Evolutionary conservation across 192 early-diverging fungal genomes (phyloP).

Genomic region (Lunasporangiospora selenospora): DNA sequence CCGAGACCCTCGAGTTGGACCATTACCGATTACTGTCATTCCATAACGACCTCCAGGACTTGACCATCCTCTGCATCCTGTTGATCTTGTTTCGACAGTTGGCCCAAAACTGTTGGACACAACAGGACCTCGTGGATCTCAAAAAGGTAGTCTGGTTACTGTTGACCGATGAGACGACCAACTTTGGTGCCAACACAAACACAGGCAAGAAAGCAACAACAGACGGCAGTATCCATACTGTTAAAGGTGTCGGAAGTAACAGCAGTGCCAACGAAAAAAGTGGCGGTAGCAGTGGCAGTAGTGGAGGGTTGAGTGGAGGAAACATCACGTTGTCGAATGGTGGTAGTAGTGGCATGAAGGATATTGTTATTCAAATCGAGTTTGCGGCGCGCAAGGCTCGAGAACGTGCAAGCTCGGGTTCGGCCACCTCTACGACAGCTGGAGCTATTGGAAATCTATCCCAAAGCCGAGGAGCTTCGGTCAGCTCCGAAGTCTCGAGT

Average conservation of each 20-base stretch:
- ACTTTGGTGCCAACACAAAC: slow-evolving; percentile 37
- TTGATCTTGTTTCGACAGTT: slow-evolving; percentile 49
- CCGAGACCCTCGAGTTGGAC: slow-evolving; percentile 50
- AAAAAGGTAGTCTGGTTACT: slow-evolving; percentile 44
- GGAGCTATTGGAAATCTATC: not conserved
- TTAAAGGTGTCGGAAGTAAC: not conserved
- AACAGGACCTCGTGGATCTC: slow-evolving; percentile 46
- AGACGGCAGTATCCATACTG: not conserved
- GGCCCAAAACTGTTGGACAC: slow-evolving; percentile 41
- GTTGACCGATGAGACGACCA: slow-evolving; percentile 45
- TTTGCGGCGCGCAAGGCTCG: slow-evolving; percentile 44
- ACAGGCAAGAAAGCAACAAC: not conserved
- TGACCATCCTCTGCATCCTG: slow-evolving; percentile 46
- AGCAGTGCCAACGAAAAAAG: not conserved
- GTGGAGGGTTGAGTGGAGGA: no score
- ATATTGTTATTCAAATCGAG: slow-evolving; percentile 48
- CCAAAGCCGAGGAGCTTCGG: slow-evolving; percentile 6
- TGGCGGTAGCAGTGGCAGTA: not conserved
- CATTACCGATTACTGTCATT: slow-evolving; percentile 48
- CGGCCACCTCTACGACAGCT: not conserved
- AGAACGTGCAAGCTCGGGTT: slow-evolving; percentile 4
- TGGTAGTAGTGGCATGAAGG: slow-evolving; percentile 44
- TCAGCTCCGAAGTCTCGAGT: not conserved
- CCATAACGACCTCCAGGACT: slow-evolving; percentile 53
- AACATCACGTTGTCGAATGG: no score